Percentiles rank a stretch among this genome's conserved stretches.
phyloP scores from a whole-genome alignment of 441 rosid species.

The Corymbia citriodora region DNA sequence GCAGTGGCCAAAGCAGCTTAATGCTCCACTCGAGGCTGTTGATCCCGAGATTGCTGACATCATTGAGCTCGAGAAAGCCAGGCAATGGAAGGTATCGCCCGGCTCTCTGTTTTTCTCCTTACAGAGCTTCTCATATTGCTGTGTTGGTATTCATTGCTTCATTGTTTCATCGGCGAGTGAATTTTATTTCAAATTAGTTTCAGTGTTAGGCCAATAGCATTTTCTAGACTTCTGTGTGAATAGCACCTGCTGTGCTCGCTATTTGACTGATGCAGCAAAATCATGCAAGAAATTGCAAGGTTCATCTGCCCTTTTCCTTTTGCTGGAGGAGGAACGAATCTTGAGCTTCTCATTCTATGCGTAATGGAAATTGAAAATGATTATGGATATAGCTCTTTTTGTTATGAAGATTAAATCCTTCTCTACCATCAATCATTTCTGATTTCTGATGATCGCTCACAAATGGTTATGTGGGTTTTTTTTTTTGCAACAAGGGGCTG shows the following conservation, averaged over 20 bases:
- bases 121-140: neutral
- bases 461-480: neutral
- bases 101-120: neutral
- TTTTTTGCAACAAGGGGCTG: slow-evolving; percentile 46
- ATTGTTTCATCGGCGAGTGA: neutral
- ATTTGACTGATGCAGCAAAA: neutral
- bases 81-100: slow-evolving; percentile 87
- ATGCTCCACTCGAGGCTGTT: slow-evolving; percentile 74
- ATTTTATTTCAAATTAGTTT: neutral
- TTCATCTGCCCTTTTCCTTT: neutral
- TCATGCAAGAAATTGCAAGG: neutral
- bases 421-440: neutral
- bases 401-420: neutral
- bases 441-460: neutral
- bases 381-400: neutral
- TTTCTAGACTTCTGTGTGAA: neutral
- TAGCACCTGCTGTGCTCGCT: neutral
- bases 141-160: neutral
- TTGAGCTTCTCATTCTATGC: neutral
- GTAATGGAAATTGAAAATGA: neutral
- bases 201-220: neutral
- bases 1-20: slow-evolving; percentile 98
- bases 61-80: slow-evolving; percentile 95
- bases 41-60: slow-evolving; percentile 96
- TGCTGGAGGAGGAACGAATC: neutral